phyloP scores from a whole-genome alignment of 2,329 filamentous ascomycete species.

The Colletotrichum kahawae region DNA sequence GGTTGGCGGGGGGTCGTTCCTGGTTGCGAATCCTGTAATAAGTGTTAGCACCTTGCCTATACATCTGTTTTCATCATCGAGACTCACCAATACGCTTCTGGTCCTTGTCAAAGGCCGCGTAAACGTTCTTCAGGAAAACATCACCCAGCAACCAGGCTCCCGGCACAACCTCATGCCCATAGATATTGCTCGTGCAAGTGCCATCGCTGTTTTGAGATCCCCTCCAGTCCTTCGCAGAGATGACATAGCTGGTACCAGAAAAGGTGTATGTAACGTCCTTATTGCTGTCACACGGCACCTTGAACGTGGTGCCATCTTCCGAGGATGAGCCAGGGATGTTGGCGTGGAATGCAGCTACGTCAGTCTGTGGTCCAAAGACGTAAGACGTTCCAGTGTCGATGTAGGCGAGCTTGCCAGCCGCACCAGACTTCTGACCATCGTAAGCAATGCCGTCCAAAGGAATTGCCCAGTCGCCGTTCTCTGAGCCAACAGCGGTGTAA shows the following conservation, averaged over 20 bases:
- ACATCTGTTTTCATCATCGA: neutral
- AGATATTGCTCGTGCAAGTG: constrained; percentile 73
- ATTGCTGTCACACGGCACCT: constrained; percentile 74
- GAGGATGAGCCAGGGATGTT: constrained; percentile 66
- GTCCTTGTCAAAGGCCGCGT: constrained; percentile 83
- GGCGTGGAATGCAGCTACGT: constrained; percentile 69
- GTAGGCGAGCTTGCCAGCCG: constrained; percentile 66
- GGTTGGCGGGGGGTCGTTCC: constrained; percentile 26
- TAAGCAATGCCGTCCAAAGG: constrained; percentile 69
- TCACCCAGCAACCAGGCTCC: constrained; percentile 82
- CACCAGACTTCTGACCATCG: constrained; percentile 61
- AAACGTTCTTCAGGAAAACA: constrained; percentile 89
- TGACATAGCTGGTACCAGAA: constrained; percentile 67
- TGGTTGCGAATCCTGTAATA: constrained; percentile 41
- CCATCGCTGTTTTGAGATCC: constrained; percentile 47
- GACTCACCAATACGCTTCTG: constrained; percentile 64
- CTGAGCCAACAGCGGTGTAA: constrained; percentile 62
- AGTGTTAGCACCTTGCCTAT: constrained; percentile 1
- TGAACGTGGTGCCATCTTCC: constrained; percentile 67
- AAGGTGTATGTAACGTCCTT: constrained; percentile 69
- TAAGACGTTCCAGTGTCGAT: constrained; percentile 87
- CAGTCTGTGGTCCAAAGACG: constrained; percentile 71
- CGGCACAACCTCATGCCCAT: constrained; percentile 71
- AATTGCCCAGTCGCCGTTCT: constrained; percentile 74
- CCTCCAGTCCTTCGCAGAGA: constrained; percentile 77